These are phyloP conservation scores for Eleusine coracana DNA, from an alignment of 176 grass and related monocot genomes.

Conservation along the genomic window DNA sequence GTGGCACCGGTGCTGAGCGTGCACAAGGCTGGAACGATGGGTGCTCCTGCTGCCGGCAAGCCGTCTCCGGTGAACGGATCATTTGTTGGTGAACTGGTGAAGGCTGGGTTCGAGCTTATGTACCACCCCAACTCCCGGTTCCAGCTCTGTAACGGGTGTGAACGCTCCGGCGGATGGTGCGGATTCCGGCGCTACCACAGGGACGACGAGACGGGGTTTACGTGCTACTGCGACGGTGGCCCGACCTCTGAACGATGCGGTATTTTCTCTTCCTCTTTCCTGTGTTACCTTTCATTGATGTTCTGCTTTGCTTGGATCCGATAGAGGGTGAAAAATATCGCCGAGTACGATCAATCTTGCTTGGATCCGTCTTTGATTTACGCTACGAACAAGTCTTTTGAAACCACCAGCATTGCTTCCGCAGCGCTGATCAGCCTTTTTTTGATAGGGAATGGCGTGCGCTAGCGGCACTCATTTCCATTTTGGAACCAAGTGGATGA, in stretches of 20 bases:
- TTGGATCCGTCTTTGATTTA: no score
- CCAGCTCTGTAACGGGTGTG: constrained; percentile 17
- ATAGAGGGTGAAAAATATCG: no score
- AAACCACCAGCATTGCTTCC: no score
- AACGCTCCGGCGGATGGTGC: constrained; percentile 46
- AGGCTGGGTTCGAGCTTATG: constrained; percentile 35
- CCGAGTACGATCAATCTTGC: no score
- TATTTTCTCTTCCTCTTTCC: not conserved
- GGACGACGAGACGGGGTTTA: not conserved
- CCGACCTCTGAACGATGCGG: not conserved
- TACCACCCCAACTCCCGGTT: not conserved
- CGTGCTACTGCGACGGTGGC: constrained; percentile 39
- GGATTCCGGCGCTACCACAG: constrained; percentile 37
- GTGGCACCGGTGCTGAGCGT: constrained; percentile 30
- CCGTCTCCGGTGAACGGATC: not conserved
- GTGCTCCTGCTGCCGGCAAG: no score
- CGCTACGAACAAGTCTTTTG: no score
- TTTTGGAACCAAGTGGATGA: no score
- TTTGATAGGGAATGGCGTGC: no score
- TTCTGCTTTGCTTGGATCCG: no score
- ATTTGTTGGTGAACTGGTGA: not conserved
- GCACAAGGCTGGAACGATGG: not conserved
- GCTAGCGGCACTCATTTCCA: no score
- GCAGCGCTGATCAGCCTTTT: no score
- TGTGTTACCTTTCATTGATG: no score